phyloP scores from a whole-genome alignment of 768 basidiomycete genomes.

The Xanthoconium stramineum region DNA sequence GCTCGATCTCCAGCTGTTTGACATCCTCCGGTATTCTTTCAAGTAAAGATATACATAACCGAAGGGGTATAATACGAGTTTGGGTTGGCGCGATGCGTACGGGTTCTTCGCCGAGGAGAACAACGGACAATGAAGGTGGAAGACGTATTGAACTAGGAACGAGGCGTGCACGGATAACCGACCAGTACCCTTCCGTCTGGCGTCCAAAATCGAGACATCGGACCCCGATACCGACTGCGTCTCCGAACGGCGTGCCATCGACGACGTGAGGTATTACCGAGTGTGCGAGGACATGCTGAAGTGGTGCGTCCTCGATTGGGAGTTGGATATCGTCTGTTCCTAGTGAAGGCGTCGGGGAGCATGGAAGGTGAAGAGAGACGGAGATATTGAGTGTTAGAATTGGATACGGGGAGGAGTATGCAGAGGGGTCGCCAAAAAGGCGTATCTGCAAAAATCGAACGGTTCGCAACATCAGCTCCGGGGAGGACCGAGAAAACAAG shows the following conservation, averaged over 20 bases:
- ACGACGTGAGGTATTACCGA: slow-evolving; percentile 68
- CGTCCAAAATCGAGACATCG: slow-evolving; percentile 37
- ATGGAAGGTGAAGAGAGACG: slow-evolving; percentile 39
- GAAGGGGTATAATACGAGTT: slow-evolving; percentile 56
- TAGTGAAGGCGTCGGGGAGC: not conserved
- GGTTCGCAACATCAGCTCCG: not conserved
- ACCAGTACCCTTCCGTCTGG: slow-evolving; percentile 47
- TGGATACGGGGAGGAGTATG: slow-evolving; percentile 42
- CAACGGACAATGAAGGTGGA: slow-evolving; percentile 17
- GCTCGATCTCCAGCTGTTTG: slow-evolving; percentile 38
- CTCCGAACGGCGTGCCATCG: slow-evolving; percentile 72
- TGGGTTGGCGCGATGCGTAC: slow-evolving; percentile 58
- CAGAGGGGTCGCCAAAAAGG: slow-evolving; percentile 73
- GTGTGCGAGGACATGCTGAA: slow-evolving; percentile 47
- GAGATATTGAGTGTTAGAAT: slow-evolving; percentile 53
- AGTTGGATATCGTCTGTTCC: not conserved
- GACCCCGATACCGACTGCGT: slow-evolving; percentile 62
- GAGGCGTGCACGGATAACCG: slow-evolving; percentile 31
- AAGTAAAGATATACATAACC: slow-evolving; percentile 36
- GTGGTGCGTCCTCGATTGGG: slow-evolving; percentile 4
- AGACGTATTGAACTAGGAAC: not conserved
- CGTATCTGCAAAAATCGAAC: slow-evolving; percentile 53
- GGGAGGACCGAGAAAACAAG: not conserved
- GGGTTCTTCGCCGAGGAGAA: slow-evolving; percentile 14
- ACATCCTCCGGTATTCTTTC: slow-evolving; percentile 32